Evolutionary conservation across 768 basidiomycete genomes (phyloP).

Genomic region (Hortiboletus campestris): DNA sequence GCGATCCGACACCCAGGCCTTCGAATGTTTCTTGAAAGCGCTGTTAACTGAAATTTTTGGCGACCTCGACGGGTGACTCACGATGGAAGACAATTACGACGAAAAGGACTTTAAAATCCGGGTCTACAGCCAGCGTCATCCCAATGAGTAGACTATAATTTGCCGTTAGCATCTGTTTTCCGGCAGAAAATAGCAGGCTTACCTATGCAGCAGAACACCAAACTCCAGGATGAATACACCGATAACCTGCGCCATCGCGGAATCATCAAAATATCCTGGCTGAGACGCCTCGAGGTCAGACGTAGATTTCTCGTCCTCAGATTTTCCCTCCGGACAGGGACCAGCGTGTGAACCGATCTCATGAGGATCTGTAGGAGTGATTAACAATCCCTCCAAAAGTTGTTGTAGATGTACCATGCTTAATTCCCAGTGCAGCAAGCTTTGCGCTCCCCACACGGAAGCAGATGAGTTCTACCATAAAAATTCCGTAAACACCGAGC

Average conservation of each 20-base stretch:
- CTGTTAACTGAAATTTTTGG: neutral
- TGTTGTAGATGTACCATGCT: constrained; percentile 45
- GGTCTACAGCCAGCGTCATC: constrained; percentile 87
- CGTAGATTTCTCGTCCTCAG: constrained; percentile 3
- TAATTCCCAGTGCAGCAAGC: constrained; percentile 62
- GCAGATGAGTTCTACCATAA: constrained; percentile 81
- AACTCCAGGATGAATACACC: constrained; percentile 93
- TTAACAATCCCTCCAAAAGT: neutral
- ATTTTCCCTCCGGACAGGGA: constrained; percentile 61
- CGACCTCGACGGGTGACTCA: constrained; percentile 40
- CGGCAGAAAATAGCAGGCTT: neutral
- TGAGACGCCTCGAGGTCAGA: constrained; percentile 31
- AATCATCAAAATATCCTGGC: constrained; percentile 34
- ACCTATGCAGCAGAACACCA: constrained; percentile 86
- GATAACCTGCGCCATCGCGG: constrained; percentile 66
- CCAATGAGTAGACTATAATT: constrained; percentile 72
- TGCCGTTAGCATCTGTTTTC: neutral
- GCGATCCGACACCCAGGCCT: constrained; percentile 89
- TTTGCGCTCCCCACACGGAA: constrained; percentile 83
- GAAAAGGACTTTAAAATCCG: constrained; percentile 80
- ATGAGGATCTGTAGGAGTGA: constrained; percentile 51
- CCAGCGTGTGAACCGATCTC: constrained; percentile 56
- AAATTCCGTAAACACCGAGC: constrained; percentile 77
- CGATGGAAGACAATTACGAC: constrained; percentile 91
- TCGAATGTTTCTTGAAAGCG: constrained; percentile 77